These are phyloP conservation scores for Mortierella antarctica DNA, from an alignment of 192 early-diverging fungal species.

Conservation along the genomic window DNA sequence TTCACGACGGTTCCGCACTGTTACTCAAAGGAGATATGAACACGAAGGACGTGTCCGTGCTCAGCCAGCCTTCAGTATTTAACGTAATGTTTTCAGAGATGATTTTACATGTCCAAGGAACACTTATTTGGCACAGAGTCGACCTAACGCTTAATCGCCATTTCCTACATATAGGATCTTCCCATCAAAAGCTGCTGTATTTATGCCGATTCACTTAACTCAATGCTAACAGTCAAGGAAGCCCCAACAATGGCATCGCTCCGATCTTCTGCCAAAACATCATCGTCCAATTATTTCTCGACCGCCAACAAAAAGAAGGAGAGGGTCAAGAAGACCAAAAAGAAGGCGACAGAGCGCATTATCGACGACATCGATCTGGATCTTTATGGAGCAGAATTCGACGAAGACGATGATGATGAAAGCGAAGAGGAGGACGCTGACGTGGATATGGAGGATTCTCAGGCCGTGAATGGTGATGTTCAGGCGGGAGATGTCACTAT, in stretches of 20 bases:
- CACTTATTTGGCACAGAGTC: slow-evolving; percentile 12
- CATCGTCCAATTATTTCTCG: not conserved
- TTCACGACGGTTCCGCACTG: slow-evolving; percentile 69
- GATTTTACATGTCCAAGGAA: not conserved
- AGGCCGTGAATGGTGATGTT: slow-evolving; percentile 56
- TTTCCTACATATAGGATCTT: slow-evolving; percentile 3
- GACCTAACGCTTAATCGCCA: not conserved
- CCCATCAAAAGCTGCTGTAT: slow-evolving; percentile 50
- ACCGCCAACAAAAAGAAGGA: slow-evolving; percentile 9
- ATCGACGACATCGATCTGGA: slow-evolving; percentile 53
- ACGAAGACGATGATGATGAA: slow-evolving; percentile 57
- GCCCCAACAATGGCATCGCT: slow-evolving; percentile 46
- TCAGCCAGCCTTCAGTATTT: slow-evolving; percentile 51
- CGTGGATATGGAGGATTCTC: slow-evolving; percentile 46
- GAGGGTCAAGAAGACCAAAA: slow-evolving; percentile 33
- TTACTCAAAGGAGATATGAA: slow-evolving; percentile 69
- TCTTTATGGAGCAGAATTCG: slow-evolving; percentile 36
- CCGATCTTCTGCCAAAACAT: slow-evolving; percentile 10
- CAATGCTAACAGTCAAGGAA: slow-evolving; percentile 37
- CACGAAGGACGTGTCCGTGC: slow-evolving; percentile 52
- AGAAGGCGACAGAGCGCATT: slow-evolving; percentile 7
- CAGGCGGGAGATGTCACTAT: slow-evolving; percentile 47
- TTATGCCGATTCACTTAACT: slow-evolving; percentile 31
- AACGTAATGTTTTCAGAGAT: slow-evolving; percentile 46
- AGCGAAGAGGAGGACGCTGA: slow-evolving; percentile 65